Evolutionary conservation across 768 basidiomycete genomes (phyloP), one percentile per base, ranked within the genome.

Genomic region (Lepiota brunneoincarnata): DNA sequence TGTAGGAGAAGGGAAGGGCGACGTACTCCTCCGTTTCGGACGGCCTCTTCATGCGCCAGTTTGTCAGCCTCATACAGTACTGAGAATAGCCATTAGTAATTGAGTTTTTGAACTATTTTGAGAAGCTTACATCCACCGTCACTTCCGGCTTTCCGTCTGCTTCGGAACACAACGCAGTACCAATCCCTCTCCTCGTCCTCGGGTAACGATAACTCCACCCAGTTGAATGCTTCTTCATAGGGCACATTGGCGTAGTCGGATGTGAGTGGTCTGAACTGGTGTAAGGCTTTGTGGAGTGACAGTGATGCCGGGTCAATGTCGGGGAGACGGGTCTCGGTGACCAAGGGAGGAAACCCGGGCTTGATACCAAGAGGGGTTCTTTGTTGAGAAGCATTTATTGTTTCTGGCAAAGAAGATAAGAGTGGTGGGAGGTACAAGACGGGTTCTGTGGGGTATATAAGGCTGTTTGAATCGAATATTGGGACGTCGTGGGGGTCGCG

Each of bases 91-190:
- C 10, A 39, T 31, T 20, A 57, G 48, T 41, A 54, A 58, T 51
- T 4, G 59, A 46, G 40, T 23, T 51, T 7, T 28, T 2, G 34
- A 20, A 39, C 28, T 36, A 37, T 24, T 59, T 51, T 23, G 55
- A 50, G 42, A 69, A 58, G 67, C 76, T 59, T 59, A 91, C 91
- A 74, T 56, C 72, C 76, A 18, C 82, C 79, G 56, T 93, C 84
- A 59, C 87, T 88, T 20, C 83, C 89, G 6, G 73, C 69, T 62
- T 83, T 86, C 23, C 95, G 79, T 59, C 80, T 82, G 58, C 88
- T 91, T 11, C 92, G 79, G 70, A 98, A 98, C 14, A 84, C 91
- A 10, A 98, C 96, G 57, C 86, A 86, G 65, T 96, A 98, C 92
- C 90, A 97, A 54, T 93, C 90, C 36, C 91, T 74, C 59, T 90